These are phyloP conservation scores for Pleurotus pulmonarius DNA, from an alignment of 768 basidiomycete genomes.

Conservation along the genomic window DNA sequence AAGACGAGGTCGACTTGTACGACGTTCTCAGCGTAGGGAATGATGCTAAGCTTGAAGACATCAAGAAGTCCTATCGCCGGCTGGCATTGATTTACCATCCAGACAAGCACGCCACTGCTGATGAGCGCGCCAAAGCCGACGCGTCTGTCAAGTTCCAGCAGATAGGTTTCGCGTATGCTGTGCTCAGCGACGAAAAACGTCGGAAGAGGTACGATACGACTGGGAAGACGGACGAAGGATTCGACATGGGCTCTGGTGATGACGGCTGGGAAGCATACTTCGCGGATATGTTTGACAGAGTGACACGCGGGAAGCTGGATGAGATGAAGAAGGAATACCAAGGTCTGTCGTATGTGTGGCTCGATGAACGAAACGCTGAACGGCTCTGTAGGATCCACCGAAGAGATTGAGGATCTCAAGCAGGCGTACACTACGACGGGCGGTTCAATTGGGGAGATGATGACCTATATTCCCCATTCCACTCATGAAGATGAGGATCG, in stretches of 20 bases:
- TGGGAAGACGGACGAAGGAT: conserved; percentile 80
- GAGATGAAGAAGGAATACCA: conserved; percentile 95
- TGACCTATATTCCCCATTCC: conserved; percentile 84
- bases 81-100: conserved; percentile 84
- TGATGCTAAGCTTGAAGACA: conserved; percentile 57
- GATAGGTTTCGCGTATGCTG: conserved; percentile 90
- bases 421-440: conserved; percentile 64
- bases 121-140: conserved; percentile 56
- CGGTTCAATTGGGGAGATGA: conserved; percentile 79
- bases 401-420: conserved; percentile 80
- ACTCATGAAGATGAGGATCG: conserved; percentile 82
- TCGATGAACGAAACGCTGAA: conserved; percentile 77
- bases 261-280: conserved; percentile 97
- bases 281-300: conserved; percentile 80
- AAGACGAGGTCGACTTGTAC: conserved; percentile 76
- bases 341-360: conserved; percentile 66
- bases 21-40: conserved; percentile 56
- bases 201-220: conserved; percentile 79
- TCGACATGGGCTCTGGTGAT: conserved; percentile 66
- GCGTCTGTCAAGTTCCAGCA: conserved; percentile 85
- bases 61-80: conserved; percentile 83
- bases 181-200: conserved; percentile 75
- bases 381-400: conserved; percentile 61
- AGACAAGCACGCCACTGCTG: conserved; percentile 75
- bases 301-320: conserved; percentile 83